A percentile compares a stretch with the other conserved stretches of the same genome.
phyloP scores from a whole-genome alignment of 163 green algal genomes.

The Volvox carteri region DNA sequence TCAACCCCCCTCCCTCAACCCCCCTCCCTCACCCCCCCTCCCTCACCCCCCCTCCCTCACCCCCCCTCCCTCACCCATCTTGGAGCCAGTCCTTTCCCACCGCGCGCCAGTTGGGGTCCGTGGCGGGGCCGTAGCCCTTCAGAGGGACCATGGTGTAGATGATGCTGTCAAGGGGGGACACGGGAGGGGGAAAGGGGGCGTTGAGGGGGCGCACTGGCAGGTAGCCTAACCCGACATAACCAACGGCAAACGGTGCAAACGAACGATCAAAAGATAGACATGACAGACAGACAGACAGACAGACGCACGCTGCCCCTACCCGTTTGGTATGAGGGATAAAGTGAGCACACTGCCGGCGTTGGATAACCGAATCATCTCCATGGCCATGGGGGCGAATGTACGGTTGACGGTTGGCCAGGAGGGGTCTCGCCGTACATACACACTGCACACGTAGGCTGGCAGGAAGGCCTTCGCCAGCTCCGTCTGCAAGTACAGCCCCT shows the following conservation, averaged over 20 bases:
- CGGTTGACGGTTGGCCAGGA: constrained; percentile 40
- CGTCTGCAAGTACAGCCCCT: constrained; percentile 34
- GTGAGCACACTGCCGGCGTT: constrained; percentile 45
- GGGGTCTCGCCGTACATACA: constrained; percentile 42
- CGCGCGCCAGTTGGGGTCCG: constrained; percentile 43
- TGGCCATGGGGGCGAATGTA: constrained; percentile 26
- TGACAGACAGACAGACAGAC: no score
- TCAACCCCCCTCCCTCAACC: not conserved
- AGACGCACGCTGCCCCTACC: not conserved
- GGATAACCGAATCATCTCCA: constrained; percentile 36
- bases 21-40: not conserved
- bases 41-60: no score
- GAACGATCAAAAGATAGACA: no score
- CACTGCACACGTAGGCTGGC: constrained; percentile 36
- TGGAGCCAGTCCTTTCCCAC: constrained; percentile 52
- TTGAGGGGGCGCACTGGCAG: no score
- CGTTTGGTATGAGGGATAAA: constrained; percentile 39
- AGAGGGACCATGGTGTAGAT: constrained; percentile 44
- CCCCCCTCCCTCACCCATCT: not conserved
- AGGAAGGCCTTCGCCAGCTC: constrained; percentile 51
- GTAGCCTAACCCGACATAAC: no score
- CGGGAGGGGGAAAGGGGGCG: not conserved
- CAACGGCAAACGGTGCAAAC: no score
- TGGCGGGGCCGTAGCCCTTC: not conserved
- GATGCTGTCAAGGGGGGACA: not conserved